Percentiles rank a stretch among this genome's conserved stretches.
Evolutionary conservation across 1,284 basidiomycete genomes (phyloP).

Genomic region (Caloboletus inedulis): DNA sequence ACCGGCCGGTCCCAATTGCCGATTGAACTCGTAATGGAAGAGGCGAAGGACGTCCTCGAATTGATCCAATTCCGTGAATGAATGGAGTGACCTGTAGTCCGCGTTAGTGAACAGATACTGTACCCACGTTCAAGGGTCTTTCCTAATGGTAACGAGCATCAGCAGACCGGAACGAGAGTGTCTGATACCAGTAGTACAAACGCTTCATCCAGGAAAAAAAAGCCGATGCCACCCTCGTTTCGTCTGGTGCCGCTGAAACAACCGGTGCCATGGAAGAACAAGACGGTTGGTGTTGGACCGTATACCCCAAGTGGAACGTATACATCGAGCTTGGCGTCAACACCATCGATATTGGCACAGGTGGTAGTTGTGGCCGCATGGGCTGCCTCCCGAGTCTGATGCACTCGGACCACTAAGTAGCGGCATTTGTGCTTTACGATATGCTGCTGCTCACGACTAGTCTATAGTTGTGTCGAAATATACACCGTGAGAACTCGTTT

Average conservation of each 20-base stretch:
- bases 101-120: slow-evolving; percentile 3
- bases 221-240: slow-evolving; percentile 1
- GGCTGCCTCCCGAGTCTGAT: not conserved
- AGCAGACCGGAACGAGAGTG: not conserved
- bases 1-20: not conserved
- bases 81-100: slow-evolving; percentile 8
- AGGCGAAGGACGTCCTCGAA: slow-evolving; percentile 4
- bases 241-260: slow-evolving; percentile 8
- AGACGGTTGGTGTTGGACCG: slow-evolving; percentile 5
- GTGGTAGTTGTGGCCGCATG: not conserved
- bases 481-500: slow-evolving; percentile 8
- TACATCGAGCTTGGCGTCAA: slow-evolving; percentile 5
- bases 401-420: not conserved
- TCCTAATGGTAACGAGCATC: not conserved
- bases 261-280: slow-evolving; percentile 9
- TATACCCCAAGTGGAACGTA: not conserved
- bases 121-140: slow-evolving; percentile 3
- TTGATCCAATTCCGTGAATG: slow-evolving; percentile 6
- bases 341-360: slow-evolving; percentile 3
- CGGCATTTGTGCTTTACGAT: too few relatives aligned
- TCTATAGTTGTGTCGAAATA: too few relatives aligned
- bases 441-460: too few relatives aligned
- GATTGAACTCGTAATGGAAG: slow-evolving; percentile 5
- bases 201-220: slow-evolving; percentile 7
- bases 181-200: not conserved